Evolutionary conservation across 352 stramenopile genomes (phyloP), one percentile per base, ranked within the genome.

Genomic region (Pythium diclinum): DNA sequence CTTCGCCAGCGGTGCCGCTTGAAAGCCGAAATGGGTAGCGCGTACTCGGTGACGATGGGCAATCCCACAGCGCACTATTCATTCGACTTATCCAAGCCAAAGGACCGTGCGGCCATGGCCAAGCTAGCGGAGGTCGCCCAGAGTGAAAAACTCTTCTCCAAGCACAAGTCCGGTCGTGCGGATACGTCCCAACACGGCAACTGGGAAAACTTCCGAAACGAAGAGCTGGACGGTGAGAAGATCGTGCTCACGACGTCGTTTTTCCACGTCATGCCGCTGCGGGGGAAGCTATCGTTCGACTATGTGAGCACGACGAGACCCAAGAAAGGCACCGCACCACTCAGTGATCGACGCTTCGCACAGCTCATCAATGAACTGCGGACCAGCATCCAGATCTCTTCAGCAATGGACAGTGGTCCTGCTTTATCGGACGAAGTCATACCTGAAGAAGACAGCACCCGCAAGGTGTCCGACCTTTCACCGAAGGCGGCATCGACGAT

Each of bases 141-240:
- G 54, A 79, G 76, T 53, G 86, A 96, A 59, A 92, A 94, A 65
- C 70, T 88, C 10, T 92, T 92, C 44, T 90, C 79, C 3, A 83
- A 76, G 51, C 56, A 75, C 57, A 82, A 72, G 3, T 90, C 76
- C 3, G 67, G 71, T 5, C 74, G 78, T 1, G 65, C 73, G 9
- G 86, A 96, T 49, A 97, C 84, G 21, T 94, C 83, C 7, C 88
- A 97, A 71, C 87, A 97, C 40, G 87, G 86, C 23, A 95, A 97
- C 59, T 96, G 88, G 86, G 83, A 96, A 64, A 97, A 97, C 65
- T 97, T 96, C 56, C 81, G 91, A 46, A 97, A 97, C 55, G 91
- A 97, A 74, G 77, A 77, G 38, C 80, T 95, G 21, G 88, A 96
- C 49, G 85, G 85, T 9, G 67, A 84, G 46, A 71, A 67, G 4